These are phyloP conservation scores for Coniferiporia sulphurascens DNA, from an alignment of 1,284 basidiomycete species.

Conservation along the genomic window DNA sequence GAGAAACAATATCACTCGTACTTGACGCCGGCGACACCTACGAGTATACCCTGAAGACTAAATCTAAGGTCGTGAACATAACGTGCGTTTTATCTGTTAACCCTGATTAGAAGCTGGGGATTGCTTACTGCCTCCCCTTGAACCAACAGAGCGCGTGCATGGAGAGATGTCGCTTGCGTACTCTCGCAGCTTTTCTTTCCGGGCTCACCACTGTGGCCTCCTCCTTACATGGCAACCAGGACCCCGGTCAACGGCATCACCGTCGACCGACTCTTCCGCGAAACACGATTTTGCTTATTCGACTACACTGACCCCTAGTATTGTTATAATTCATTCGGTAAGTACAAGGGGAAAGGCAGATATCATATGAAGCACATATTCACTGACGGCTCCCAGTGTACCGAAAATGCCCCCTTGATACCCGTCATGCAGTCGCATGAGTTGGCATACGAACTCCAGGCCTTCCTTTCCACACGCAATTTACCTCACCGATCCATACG, in stretches of 20 bases:
- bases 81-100: constrained; percentile 43
- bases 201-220: constrained; percentile 28
- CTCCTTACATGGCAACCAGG: constrained; percentile 26
- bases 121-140: constrained; percentile 11
- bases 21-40: constrained; percentile 64
- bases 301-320: constrained; percentile 25
- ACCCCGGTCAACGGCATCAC: constrained; percentile 48
- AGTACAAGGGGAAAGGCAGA: background rate
- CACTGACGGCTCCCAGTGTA: constrained; percentile 3
- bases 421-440: constrained; percentile 8
- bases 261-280: constrained; percentile 62
- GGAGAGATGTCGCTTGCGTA: constrained; percentile 58
- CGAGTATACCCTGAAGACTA: constrained; percentile 62
- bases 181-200: constrained; percentile 56
- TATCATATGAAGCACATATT: background rate
- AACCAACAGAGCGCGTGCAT: constrained; percentile 49
- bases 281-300: constrained; percentile 61
- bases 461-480: constrained; percentile 4
- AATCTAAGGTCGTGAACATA: constrained; percentile 60
- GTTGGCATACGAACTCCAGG: background rate
- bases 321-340: background rate
- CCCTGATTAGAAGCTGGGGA: background rate
- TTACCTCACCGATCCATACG: constrained; percentile 2
- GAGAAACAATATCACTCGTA: constrained; percentile 58
- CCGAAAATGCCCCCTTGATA: constrained; percentile 3